Conservation (phyloP, 2,329 filamentous ascomycete species). For the Nothomitra cinnamomea region DNA sequence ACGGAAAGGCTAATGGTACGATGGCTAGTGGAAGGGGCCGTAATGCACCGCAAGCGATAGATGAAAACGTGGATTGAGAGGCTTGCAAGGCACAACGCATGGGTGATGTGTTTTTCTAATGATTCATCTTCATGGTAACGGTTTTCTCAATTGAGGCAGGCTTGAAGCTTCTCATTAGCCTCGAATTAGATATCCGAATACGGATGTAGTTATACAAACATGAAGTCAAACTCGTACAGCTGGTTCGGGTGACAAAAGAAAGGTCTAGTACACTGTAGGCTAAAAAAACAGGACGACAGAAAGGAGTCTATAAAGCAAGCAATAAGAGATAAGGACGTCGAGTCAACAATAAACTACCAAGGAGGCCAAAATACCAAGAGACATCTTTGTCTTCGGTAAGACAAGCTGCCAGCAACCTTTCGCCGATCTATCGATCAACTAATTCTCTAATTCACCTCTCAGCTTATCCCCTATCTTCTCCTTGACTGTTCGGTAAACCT, state of each 20-base stretch:
- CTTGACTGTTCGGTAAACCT: constrained; percentile 40
- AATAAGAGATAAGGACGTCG: no score
- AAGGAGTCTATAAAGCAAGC: no score
- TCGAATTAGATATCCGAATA: constrained; percentile 13
- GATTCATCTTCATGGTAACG: not conserved
- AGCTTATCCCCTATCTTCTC: constrained; percentile 27
- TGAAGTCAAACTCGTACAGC: no score
- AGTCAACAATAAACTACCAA: no score
- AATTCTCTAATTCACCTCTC: not conserved
- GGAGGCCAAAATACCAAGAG: no score
- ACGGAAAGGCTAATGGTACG: constrained; percentile 33
- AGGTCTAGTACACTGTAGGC: no score
- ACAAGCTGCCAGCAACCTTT: no score
- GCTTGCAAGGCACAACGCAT: not conserved
- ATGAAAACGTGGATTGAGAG: constrained; percentile 9
- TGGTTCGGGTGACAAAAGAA: no score
- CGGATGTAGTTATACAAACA: constrained; percentile 10
- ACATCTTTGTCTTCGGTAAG: no score
- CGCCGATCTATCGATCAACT: not conserved
- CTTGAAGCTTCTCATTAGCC: not conserved
- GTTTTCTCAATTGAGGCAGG: not conserved
- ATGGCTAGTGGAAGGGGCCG: constrained; percentile 14
- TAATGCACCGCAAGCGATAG: constrained; percentile 8
- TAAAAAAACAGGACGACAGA: no score
- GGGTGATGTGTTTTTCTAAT: not conserved